phyloP scores from a whole-genome alignment of 2,329 filamentous ascomycete genomes.

The Cercospora berteroae region DNA sequence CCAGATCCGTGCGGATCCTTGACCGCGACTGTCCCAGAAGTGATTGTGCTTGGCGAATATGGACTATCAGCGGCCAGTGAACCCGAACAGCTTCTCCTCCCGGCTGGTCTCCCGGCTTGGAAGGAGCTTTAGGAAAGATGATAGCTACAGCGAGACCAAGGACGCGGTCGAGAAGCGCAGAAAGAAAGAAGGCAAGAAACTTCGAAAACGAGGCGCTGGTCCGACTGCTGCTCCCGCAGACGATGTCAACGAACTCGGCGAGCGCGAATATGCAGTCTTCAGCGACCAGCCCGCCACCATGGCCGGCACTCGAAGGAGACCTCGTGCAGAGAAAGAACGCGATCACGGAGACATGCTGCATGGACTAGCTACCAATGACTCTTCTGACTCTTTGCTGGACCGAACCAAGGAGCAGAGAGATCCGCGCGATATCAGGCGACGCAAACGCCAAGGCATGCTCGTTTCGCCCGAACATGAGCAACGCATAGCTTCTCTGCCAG shows the following conservation, averaged over 20 bases:
- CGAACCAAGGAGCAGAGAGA: constrained; percentile 5
- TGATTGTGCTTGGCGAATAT: constrained; percentile 19
- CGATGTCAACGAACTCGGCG: constrained; percentile 36
- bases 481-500: constrained; percentile 47
- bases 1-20: constrained; percentile 1
- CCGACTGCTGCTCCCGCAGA: constrained; percentile 10
- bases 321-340: constrained; percentile 17
- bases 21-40: neutral
- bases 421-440: constrained; percentile 6
- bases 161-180: constrained; percentile 30
- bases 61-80: constrained; percentile 31
- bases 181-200: constrained; percentile 26
- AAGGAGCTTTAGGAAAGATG: constrained; percentile 33
- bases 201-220: constrained; percentile 23
- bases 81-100: constrained; percentile 32
- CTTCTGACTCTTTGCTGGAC: constrained; percentile 38
- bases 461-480: constrained; percentile 38
- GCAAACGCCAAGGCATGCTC: constrained; percentile 15
- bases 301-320: constrained; percentile 13
- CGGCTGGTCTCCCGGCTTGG: constrained; percentile 32
- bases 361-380: constrained; percentile 38
- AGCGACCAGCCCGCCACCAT: constrained; percentile 27
- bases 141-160: constrained; percentile 32
- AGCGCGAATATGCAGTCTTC: constrained; percentile 34
- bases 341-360: constrained; percentile 43